Percentiles rank a stretch among this genome's conserved stretches.
Evolutionary conservation across 179 eudicot genomes (phyloP).

Genomic region (Sideroxylon spinosum): DNA sequence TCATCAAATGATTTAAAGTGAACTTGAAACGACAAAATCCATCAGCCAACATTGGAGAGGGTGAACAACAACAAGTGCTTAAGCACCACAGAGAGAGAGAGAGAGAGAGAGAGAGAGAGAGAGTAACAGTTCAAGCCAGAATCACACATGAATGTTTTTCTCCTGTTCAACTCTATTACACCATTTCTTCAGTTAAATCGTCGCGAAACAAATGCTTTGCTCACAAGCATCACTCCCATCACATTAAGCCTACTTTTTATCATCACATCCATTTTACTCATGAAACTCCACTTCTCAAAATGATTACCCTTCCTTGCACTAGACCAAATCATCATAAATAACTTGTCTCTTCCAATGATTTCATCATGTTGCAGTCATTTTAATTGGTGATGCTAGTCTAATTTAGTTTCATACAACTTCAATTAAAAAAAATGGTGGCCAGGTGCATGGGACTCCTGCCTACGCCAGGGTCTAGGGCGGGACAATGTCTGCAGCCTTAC

Average conservation of each 20-base stretch:
- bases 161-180: neutral
- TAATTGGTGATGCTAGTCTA: neutral
- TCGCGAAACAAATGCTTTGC: too few relatives aligned
- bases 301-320: neutral
- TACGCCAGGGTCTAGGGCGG: too few relatives aligned
- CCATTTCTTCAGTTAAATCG: too few relatives aligned
- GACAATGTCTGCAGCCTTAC: too few relatives aligned
- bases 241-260: neutral
- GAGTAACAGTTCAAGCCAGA: neutral
- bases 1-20: neutral
- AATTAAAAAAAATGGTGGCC: too few relatives aligned
- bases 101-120: neutral
- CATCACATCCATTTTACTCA: neutral
- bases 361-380: constrained; percentile 8
- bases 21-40: neutral
- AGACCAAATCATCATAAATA: too few relatives aligned
- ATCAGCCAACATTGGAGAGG: neutral
- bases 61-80: neutral
- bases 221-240: too few relatives aligned
- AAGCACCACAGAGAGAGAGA: too few relatives aligned
- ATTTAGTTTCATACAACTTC: too few relatives aligned
- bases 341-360: neutral
- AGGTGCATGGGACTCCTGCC: too few relatives aligned
- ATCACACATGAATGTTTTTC: neutral
- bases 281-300: neutral